Conservation (phyloP, 2,329 filamentous ascomycete species). For the Monilinia aucupariae region DNA sequence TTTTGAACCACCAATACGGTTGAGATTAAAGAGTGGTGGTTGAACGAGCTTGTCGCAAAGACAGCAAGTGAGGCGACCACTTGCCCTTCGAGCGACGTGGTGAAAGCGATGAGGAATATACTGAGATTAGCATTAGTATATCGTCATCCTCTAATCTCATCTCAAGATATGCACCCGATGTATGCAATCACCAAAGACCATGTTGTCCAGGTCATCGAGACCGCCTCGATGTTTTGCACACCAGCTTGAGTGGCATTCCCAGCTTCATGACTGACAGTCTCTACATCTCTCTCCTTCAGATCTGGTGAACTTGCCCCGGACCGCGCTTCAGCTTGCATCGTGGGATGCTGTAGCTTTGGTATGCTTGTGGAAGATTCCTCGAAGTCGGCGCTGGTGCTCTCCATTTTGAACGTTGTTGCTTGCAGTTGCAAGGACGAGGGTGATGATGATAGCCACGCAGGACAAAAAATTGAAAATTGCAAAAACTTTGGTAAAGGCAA, state of each 20-base stretch:
- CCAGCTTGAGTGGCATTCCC: conserved; percentile 18
- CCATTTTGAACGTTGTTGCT: neutral
- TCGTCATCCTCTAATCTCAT: neutral
- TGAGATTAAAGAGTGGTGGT: conserved; percentile 44
- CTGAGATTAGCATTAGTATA: conserved; percentile 39
- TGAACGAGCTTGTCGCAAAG: conserved; percentile 43
- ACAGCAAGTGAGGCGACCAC: conserved; percentile 40
- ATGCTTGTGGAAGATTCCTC: neutral
- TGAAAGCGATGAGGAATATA: conserved; percentile 37
- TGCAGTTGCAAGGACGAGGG: neutral
- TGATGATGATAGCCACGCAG: neutral
- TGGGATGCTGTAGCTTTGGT: neutral
- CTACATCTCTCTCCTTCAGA: neutral
- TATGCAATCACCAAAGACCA: conserved; percentile 26
- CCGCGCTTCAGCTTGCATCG: neutral
- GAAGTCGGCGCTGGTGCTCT: neutral
- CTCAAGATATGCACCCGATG: conserved; percentile 16
- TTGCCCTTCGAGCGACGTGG: conserved; percentile 14
- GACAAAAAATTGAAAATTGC: neutral
- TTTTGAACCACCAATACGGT: conserved; percentile 18
- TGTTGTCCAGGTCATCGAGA: conserved; percentile 27
- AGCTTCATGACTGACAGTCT: neutral
- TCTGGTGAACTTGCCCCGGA: neutral
- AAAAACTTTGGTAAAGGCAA: neutral
- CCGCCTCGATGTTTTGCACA: conserved; percentile 26